A percentile compares a stretch with the other conserved stretches of the same genome.
These are phyloP conservation scores for Alisma plantagoaquatica DNA, from an alignment of 106 monocot genomes.

Conservation along the genomic window DNA sequence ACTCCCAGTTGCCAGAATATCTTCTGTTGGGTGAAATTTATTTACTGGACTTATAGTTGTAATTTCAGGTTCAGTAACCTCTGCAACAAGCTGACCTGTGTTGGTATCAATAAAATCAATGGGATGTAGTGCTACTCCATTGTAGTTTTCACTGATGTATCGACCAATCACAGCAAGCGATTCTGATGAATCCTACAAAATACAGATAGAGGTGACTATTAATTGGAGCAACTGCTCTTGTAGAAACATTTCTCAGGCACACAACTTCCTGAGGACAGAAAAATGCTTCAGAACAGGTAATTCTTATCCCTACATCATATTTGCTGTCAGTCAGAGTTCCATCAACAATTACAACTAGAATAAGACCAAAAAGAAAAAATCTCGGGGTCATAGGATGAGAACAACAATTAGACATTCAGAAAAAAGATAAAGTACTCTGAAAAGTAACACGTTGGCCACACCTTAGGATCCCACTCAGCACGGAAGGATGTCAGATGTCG, in stretches of 20 bases:
- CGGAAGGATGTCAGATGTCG: conserved; percentile 84
- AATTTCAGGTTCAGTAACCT: conserved; percentile 71
- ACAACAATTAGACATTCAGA: no score
- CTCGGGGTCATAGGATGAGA: no score
- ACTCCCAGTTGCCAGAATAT: conserved; percentile 85
- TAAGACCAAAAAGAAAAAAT: no score
- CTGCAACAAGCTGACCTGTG: conserved; percentile 70
- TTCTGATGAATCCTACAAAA: conserved; percentile 66
- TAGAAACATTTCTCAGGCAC: not conserved
- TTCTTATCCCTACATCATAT: no score
- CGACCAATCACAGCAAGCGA: conserved; percentile 83
- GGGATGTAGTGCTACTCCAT: conserved; percentile 85
- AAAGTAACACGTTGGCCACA: conserved; percentile 5
- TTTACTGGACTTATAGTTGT: conserved; percentile 91
- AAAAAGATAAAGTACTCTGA: no score
- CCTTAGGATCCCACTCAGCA: conserved; percentile 99
- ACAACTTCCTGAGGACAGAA: no score
- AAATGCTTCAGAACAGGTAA: no score
- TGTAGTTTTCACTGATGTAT: conserved; percentile 91
- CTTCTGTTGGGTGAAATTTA: conserved; percentile 81
- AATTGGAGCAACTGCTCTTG: no score
- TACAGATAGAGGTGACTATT: not conserved
- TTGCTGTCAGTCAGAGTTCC: no score
- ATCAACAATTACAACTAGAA: no score
- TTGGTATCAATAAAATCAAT: conserved; percentile 87